A percentile compares a stretch with the other conserved stretches of the same genome.
Evolutionary conservation across 345 rosid species (phyloP).

Genomic region (Iberis pinnata): DNA sequence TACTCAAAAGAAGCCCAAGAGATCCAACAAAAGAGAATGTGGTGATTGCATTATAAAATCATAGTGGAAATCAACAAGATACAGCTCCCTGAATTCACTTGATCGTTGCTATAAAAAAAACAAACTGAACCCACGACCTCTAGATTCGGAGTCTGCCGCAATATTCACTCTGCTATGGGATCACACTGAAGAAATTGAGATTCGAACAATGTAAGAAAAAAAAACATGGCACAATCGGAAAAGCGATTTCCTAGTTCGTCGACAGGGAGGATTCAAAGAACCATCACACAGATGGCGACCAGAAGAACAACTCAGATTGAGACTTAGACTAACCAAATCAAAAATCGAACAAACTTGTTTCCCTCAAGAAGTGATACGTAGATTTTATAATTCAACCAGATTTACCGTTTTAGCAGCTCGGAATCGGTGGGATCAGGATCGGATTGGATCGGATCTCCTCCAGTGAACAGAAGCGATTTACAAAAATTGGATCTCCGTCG

Average conservation of each 20-base stretch:
- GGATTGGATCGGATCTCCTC: slow-evolving; percentile 16
- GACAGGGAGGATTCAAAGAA: slow-evolving; percentile 22
- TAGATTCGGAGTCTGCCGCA: slow-evolving; percentile 99
- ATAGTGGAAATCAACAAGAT: no score
- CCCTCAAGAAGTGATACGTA: background rate
- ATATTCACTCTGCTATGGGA: slow-evolving; percentile 99
- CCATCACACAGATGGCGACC: slow-evolving; percentile 11
- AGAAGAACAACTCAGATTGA: background rate
- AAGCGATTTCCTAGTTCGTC: slow-evolving; percentile 15
- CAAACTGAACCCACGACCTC: slow-evolving; percentile 99
- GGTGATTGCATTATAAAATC: no score
- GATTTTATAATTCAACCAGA: slow-evolving; percentile 8
- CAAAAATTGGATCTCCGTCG: slow-evolving; percentile 15
- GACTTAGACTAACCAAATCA: slow-evolving; percentile 15
- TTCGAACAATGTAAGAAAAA: slow-evolving; percentile 1
- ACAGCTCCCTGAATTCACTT: no score
- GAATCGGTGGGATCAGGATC: slow-evolving; percentile 4
- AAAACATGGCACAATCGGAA: slow-evolving; percentile 28
- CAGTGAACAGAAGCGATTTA: slow-evolving; percentile 13
- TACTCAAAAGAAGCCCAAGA: no score
- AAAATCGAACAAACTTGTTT: no score
- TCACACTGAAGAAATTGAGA: slow-evolving; percentile 22
- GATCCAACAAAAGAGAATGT: no score
- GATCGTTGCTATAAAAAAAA: slow-evolving; percentile 9
- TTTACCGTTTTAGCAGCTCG: slow-evolving; percentile 20